phyloP scores from a whole-genome alignment of 768 basidiomycete species.

The Strobilomyces echinocephalus region DNA sequence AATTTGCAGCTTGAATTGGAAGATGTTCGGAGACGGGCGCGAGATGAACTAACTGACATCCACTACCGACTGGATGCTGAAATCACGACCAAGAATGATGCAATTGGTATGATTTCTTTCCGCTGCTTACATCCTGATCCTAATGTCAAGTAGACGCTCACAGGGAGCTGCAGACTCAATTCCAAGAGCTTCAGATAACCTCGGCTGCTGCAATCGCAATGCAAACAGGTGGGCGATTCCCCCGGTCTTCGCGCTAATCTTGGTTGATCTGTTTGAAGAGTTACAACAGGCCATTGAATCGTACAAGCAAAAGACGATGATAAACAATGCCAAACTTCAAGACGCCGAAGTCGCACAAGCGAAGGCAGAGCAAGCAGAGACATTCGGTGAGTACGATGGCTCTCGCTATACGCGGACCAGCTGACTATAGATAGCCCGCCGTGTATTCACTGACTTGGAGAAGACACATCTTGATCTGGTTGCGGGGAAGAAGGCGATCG shows the following conservation, averaged over 20 bases:
- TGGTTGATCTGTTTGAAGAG: slow-evolving; percentile 35
- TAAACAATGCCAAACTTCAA: slow-evolving; percentile 57
- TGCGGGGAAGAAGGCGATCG: slow-evolving; percentile 48
- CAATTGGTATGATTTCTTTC: slow-evolving; percentile 42
- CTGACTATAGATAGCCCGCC: slow-evolving; percentile 43
- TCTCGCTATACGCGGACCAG: not conserved
- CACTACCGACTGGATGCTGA: slow-evolving; percentile 55
- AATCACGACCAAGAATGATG: slow-evolving; percentile 50
- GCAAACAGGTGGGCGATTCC: slow-evolving; percentile 44
- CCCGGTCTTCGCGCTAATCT: not conserved
- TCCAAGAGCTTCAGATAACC: slow-evolving; percentile 62
- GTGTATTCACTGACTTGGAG: slow-evolving; percentile 58
- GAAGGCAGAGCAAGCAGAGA: slow-evolving; percentile 60
- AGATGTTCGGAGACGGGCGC: slow-evolving; percentile 54
- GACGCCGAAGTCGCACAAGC: slow-evolving; percentile 64
- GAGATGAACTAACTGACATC: slow-evolving; percentile 54
- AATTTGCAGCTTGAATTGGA: slow-evolving; percentile 62
- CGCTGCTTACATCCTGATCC: not conserved
- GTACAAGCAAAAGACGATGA: slow-evolving; percentile 59
- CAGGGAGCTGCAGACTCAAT: slow-evolving; percentile 51
- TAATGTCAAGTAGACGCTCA: slow-evolving; percentile 43
- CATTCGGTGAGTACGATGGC: slow-evolving; percentile 41
- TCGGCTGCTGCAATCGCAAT: slow-evolving; percentile 56
- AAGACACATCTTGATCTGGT: slow-evolving; percentile 47
- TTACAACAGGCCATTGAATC: slow-evolving; percentile 59